Base-by-base conservation (phyloP, 2,329 filamentous ascomycete species). In the Chalara sp. region DNA sequence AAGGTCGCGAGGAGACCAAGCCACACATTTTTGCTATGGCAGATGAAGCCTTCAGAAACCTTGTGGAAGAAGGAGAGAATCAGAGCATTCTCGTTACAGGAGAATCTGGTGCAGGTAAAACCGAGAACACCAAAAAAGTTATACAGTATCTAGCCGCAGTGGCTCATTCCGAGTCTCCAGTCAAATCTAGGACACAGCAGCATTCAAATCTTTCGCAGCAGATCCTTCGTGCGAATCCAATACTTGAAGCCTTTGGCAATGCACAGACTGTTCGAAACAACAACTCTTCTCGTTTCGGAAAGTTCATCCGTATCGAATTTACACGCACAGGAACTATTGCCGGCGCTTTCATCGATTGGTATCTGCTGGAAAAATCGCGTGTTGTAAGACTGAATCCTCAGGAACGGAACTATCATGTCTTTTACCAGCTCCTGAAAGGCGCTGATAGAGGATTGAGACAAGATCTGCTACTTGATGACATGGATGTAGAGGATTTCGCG, bases 71-170 rank as follows among this genome's bases (percentile, higher is more conserved):
- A 68, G 91, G 91, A 40, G 79, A 90, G 58, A 97, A 99, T 61
- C 93, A 99, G 70, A 97, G 92, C 63, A 99, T 99, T 61, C 76
- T 99, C 48, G 95, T 99, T 28, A 99, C 93, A 3, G 93, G 93
- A 70, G 93, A 99, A 72, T 99, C 93, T 13, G 93, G 93, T 65
- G 93, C 93, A 33, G 93, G 93, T 61, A 99, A 99, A 72, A 99
- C 93, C 0, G 93, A 99, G 67, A 99, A 99, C 66, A 99, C 93
- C 12, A 99, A 99, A 67, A 99, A 99, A 68, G 93, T 99, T 60
- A 99, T 99, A 50, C 95, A 99, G 63, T 99, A 99, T 65, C 81
- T 99, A 42, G 93, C 93, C 11, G 90, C 93, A 1, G 93, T 99
- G 44, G 93, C 93, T 7, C 87, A 88, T 41, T 82, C 88, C 0